Base-by-base conservation (phyloP, 768 basidiomycete species). In the Pleurotus djamor region DNA sequence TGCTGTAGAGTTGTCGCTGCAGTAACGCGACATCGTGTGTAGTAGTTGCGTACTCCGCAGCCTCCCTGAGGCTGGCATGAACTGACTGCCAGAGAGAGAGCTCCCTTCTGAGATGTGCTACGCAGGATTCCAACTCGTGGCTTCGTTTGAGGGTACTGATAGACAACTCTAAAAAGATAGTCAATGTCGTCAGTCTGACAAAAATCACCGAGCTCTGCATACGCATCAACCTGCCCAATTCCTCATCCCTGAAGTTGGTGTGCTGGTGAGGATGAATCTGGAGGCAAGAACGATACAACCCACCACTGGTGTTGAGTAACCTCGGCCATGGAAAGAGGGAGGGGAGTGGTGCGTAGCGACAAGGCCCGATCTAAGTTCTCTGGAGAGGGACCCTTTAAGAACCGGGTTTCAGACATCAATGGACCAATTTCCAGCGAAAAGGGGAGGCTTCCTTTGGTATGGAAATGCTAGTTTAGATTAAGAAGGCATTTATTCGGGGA, bases 81-180 rank as follows among this genome's bases (percentile, higher is more conserved):
- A 88, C 88, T 65, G 83, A 83, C 71, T 88, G 89, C 86, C 87
- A 88, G 28, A 87, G 82, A 16, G 77, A 74, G 32, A 90, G 74
- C 71, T 92, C 89, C 44, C 84, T 74, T 68, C 91, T 88, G 45
- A 91, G 78, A 64, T 89, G 87, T 36, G 80, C 75, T 50, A 91
- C 80, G 59, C 85, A 81, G 51, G 74, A 78, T 72, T 89, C 87
- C 16, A 92, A 76, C 63, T 85, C 83, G 48, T 74, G 68, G 66
- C 89, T 88, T 48, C 83, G 81, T 66, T 85, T 82, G 64, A 89
- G 69, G 12, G 88, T 91, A 48, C 78, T 76, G 41, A 78, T 77
- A 43, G 88, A 89, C 58, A 90, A 80, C 68, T 79, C 89, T 91
- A 59, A 33, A 43, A 59, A 32, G 49, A 45, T 60, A 33, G 12